Evolutionary conservation across 2,329 filamentous ascomycete species (phyloP).

Genomic region (Colletotrichum camelliae): DNA sequence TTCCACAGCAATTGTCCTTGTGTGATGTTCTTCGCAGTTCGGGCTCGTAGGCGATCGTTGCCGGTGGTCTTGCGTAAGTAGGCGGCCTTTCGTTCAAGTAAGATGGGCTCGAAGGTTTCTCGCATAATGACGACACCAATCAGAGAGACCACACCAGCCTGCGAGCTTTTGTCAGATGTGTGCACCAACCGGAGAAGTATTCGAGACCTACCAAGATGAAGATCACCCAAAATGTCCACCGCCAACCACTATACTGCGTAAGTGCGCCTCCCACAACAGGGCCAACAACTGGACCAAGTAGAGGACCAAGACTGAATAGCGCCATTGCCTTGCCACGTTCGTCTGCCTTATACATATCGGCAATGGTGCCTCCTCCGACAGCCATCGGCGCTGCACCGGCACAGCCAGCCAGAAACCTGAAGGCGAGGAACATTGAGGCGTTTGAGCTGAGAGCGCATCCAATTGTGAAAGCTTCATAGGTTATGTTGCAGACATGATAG

Average conservation of each 20-base stretch:
- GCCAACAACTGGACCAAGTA: conserved; percentile 34
- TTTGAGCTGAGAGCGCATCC: conserved; percentile 31
- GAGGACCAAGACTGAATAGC: conserved; percentile 41
- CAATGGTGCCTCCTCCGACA: conserved; percentile 39
- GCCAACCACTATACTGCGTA: conserved; percentile 31
- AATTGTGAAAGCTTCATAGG: conserved; percentile 35
- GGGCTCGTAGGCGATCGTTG: conserved; percentile 58
- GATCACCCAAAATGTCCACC: conserved; percentile 56
- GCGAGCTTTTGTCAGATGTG: conserved; percentile 24
- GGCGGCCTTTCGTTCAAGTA: conserved; percentile 47
- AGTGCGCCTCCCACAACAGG: conserved; percentile 37
- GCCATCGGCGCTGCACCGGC: conserved; percentile 32
- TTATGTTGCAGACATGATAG: conserved; percentile 33
- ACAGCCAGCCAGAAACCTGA: conserved; percentile 33
- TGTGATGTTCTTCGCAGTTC: conserved; percentile 43
- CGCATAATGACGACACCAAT: conserved; percentile 43
- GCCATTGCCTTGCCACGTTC: conserved; percentile 37
- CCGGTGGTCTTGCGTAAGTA: conserved; percentile 56
- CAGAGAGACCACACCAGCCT: conserved; percentile 36
- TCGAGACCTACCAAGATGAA: conserved; percentile 33
- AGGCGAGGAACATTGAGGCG: conserved; percentile 34
- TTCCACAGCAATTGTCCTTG: conserved; percentile 44
- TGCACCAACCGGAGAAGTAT: accelerated
- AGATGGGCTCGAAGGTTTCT: conserved; percentile 54
- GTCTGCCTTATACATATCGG: conserved; percentile 36